Evolutionary conservation across 1,284 basidiomycete species (phyloP).

Genomic region (Caloboletus firmus): DNA sequence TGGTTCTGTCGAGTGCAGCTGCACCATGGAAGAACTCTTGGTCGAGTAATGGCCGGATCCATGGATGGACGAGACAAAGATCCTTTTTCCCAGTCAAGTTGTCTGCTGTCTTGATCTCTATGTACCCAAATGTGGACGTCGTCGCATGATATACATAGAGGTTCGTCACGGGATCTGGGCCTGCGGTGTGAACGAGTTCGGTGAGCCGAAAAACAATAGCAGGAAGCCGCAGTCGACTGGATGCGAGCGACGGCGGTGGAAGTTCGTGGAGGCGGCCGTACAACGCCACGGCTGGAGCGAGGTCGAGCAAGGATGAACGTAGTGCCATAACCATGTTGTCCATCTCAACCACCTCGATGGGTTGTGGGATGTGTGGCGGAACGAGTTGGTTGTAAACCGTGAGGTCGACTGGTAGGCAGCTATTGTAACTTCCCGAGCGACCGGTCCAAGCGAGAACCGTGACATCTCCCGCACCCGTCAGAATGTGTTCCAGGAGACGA

Average conservation of each 20-base stretch:
- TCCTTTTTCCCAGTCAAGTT: neutral
- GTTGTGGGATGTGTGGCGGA: neutral
- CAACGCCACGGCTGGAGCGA: neutral
- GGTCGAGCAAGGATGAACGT: constrained; percentile 1
- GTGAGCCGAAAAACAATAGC: constrained; percentile 5
- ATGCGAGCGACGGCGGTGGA: neutral
- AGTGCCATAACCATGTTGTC: neutral
- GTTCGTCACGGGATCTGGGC: neutral
- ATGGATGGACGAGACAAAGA: constrained; percentile 8
- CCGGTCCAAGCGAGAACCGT: constrained; percentile 19
- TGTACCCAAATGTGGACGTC: neutral
- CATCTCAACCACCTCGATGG: neutral
- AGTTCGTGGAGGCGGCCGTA: neutral
- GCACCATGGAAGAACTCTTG: constrained; percentile 5
- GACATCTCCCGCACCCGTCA: constrained; percentile 8
- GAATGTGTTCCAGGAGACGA: constrained; percentile 13
- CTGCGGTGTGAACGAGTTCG: neutral
- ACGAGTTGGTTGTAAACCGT: constrained; percentile 4
- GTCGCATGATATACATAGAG: neutral
- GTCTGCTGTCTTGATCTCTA: constrained; percentile 1
- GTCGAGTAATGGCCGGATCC: constrained; percentile 12
- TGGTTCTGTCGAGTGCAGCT: neutral
- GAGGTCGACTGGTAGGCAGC: constrained; percentile 11
- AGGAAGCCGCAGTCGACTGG: constrained; percentile 6
- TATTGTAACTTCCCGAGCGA: neutral